Conservation (phyloP, 2,329 filamentous ascomycete species). For the Neonectria neomacrospora region DNA sequence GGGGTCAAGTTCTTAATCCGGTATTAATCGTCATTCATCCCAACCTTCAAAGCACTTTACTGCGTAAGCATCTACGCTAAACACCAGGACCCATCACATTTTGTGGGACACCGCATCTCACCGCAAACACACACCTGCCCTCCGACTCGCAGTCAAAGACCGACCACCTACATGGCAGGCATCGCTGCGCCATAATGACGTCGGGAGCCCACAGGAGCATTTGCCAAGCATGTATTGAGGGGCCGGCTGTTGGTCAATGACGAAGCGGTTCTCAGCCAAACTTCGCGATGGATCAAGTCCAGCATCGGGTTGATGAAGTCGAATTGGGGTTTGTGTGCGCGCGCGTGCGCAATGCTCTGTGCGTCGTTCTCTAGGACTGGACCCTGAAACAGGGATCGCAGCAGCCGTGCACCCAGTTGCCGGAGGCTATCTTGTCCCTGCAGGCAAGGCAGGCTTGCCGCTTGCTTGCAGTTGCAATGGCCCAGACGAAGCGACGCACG, state of each 20-base stretch:
- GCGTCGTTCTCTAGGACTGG: slow-evolving; percentile 27
- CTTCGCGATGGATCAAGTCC: slow-evolving; percentile 2
- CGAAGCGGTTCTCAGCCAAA: background rate
- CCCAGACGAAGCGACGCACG: slow-evolving; percentile 17
- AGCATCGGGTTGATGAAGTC: slow-evolving; percentile 15
- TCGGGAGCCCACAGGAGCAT: slow-evolving; percentile 32
- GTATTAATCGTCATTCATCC: slow-evolving; percentile 40
- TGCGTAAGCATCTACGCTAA: slow-evolving; percentile 33
- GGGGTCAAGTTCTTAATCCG: slow-evolving; percentile 31
- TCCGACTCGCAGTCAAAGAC: slow-evolving; percentile 5
- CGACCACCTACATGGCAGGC: slow-evolving; percentile 4
- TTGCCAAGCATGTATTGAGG: slow-evolving; percentile 26
- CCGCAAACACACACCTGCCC: slow-evolving; percentile 30
- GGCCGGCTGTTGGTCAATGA: slow-evolving; percentile 12
- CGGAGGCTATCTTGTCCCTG: slow-evolving; percentile 20
- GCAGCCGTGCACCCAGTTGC: slow-evolving; percentile 24
- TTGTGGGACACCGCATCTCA: slow-evolving; percentile 33
- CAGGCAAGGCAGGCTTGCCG: background rate
- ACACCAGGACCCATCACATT: slow-evolving; percentile 30
- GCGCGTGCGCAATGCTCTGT: slow-evolving; percentile 16
- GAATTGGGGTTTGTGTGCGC: slow-evolving; percentile 12
- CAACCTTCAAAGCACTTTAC: slow-evolving; percentile 37
- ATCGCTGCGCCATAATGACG: slow-evolving; percentile 35
- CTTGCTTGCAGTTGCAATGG: slow-evolving; percentile 12
- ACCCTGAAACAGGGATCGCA: slow-evolving; percentile 38